These are phyloP conservation scores for Magnolia changhungtana DNA, from an alignment of 164 flowering plant species.

Conservation along the genomic window DNA sequence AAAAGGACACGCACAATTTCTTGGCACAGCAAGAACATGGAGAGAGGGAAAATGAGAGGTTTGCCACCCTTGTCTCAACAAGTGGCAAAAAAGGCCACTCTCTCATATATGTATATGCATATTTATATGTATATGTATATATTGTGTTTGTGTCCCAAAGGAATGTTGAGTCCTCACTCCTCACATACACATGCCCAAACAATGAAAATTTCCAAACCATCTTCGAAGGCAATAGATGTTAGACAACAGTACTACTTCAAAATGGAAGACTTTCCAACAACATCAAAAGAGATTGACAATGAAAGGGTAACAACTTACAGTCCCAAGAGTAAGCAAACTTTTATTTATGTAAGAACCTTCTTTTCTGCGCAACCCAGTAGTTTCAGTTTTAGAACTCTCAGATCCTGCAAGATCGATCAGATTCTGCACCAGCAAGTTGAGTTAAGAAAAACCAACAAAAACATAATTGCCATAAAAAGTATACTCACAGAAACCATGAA, in stretches of 20 bases:
- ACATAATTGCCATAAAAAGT: neutral
- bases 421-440: conserved; percentile 44
- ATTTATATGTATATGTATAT: too few relatives aligned
- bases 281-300: neutral
- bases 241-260: neutral
- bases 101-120: too few relatives aligned
- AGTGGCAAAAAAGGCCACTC: too few relatives aligned
- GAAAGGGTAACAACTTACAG: conserved; percentile 44
- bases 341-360: conserved; percentile 88
- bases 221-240: neutral
- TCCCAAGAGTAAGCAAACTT: conserved; percentile 81
- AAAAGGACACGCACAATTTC: too few relatives aligned
- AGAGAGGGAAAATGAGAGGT: too few relatives aligned
- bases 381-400: conserved; percentile 77
- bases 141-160: too few relatives aligned
- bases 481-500: too few relatives aligned
- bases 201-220: neutral
- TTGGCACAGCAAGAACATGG: too few relatives aligned
- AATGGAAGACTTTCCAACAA: neutral
- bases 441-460: neutral
- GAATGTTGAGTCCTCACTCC: neutral
- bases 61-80: too few relatives aligned
- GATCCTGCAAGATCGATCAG: conserved; percentile 89
- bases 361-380: conserved; percentile 72
- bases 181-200: neutral